phyloP scores from a whole-genome alignment of 805 yeast genomes.

The Geotrichum ghanense region DNA sequence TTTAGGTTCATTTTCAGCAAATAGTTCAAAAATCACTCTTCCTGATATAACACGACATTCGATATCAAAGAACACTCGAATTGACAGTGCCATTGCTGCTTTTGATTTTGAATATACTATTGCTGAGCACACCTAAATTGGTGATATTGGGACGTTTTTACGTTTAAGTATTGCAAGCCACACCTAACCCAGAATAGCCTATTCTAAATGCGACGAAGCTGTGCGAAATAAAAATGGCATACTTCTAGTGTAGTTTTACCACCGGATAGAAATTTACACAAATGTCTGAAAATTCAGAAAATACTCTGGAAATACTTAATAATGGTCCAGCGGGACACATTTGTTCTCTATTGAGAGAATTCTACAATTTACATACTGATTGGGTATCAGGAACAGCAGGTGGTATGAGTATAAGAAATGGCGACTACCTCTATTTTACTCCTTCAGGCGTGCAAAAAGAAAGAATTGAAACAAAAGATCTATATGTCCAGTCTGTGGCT shows the following conservation, averaged over 20 bases:
- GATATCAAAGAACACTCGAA: constrained; percentile 13
- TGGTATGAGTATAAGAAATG: constrained; percentile 67
- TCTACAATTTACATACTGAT: constrained; percentile 50
- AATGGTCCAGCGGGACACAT: constrained; percentile 69
- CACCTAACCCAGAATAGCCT: too few species aligned
- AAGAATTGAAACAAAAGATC: constrained; percentile 64
- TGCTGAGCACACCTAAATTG: too few species aligned
- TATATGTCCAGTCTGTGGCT: constrained; percentile 41
- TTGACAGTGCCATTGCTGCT: neutral
- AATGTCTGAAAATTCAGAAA: too few species aligned
- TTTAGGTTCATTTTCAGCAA: constrained; percentile 13
- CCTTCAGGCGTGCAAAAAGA: constrained; percentile 98
- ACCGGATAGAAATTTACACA: neutral
- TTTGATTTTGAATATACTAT: neutral
- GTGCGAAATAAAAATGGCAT: too few species aligned
- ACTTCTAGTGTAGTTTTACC: too few species aligned
- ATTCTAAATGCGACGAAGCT: too few species aligned
- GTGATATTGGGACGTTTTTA: too few species aligned
- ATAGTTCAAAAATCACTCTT: constrained; percentile 14
- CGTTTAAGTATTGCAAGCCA: too few species aligned
- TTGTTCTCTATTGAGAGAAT: constrained; percentile 66
- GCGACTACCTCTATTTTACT: constrained; percentile 55
- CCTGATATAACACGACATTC: constrained; percentile 11
- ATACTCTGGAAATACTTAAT: too few species aligned
- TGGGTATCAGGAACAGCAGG: constrained; percentile 98